A percentile compares a stretch with the other conserved stretches of the same genome.
Conservation (phyloP, 805 yeast species). For the Ogataea kodamae region DNA sequence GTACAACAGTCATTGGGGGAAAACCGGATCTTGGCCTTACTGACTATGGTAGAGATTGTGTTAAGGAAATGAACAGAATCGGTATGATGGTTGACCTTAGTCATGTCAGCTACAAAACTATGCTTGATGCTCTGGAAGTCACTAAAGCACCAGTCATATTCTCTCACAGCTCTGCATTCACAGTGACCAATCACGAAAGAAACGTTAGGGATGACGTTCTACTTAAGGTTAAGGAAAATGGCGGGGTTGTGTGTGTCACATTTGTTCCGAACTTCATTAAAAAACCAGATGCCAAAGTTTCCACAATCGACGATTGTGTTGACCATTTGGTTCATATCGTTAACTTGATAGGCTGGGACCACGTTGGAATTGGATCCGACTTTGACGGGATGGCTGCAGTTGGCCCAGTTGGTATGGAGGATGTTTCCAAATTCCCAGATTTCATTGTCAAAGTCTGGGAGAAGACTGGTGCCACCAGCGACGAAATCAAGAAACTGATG, state of each 20-base stretch:
- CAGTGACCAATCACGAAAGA: slow-evolving; percentile 39
- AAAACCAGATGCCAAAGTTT: slow-evolving; percentile 20
- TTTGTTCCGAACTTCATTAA: slow-evolving; percentile 42
- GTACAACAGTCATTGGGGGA: slow-evolving; percentile 45
- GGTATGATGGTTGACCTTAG: slow-evolving; percentile 53
- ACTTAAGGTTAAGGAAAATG: slow-evolving; percentile 35
- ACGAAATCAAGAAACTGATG: slow-evolving; percentile 40
- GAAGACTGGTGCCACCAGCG: slow-evolving; percentile 38
- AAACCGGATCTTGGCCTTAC: slow-evolving; percentile 43
- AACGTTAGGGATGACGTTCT: slow-evolving; percentile 49
- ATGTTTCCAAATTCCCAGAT: slow-evolving; percentile 53
- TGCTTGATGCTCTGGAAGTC: slow-evolving; percentile 41
- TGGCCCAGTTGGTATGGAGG: slow-evolving; percentile 48
- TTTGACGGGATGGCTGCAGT: slow-evolving; percentile 46
- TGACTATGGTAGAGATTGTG: slow-evolving; percentile 39
- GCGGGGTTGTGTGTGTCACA: slow-evolving; percentile 48
- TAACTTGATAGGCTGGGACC: slow-evolving; percentile 47
- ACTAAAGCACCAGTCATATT: slow-evolving; percentile 47
- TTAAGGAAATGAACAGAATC: slow-evolving; percentile 48
- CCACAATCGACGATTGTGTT: slow-evolving; percentile 46
- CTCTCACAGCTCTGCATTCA: slow-evolving; percentile 46
- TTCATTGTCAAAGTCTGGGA: slow-evolving; percentile 37
- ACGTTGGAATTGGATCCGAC: slow-evolving; percentile 50
- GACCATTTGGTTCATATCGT: slow-evolving; percentile 43
- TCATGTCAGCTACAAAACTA: slow-evolving; percentile 47